phyloP scores from a whole-genome alignment of 768 basidiomycete genomes.

The Psilocybe cyanescens region DNA sequence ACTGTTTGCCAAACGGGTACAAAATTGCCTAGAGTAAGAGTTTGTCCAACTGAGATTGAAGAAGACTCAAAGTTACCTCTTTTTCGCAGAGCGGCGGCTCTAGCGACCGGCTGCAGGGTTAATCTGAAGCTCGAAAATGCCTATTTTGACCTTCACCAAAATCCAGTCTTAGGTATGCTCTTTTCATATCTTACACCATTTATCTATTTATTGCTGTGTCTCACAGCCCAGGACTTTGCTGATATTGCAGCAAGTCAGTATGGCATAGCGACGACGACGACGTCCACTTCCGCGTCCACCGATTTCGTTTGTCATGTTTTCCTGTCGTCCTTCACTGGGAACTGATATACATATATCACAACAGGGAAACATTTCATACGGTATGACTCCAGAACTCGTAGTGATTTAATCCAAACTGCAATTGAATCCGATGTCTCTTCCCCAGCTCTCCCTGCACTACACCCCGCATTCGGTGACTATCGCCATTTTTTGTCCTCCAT shows the following conservation, averaged over 20 bases:
- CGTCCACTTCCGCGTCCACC: conserved; percentile 61
- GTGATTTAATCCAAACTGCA: background rate
- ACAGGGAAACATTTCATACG: conserved; percentile 77
- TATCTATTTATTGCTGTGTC: background rate
- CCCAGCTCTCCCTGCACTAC: conserved; percentile 62
- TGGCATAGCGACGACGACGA: conserved; percentile 36
- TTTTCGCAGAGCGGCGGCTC: conserved; percentile 59
- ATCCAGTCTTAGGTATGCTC: conserved; percentile 50
- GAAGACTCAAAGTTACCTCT: background rate
- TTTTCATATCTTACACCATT: background rate
- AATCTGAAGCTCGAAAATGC: conserved; percentile 43
- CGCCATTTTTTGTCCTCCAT: background rate
- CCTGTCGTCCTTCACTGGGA: conserved; percentile 2
- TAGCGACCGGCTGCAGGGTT: conserved; percentile 62
- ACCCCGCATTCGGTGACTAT: conserved; percentile 61
- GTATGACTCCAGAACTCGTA: conserved; percentile 34
- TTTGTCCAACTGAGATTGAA: background rate
- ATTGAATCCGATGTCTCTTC: conserved; percentile 18
- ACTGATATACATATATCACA: background rate
- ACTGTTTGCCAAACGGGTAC: conserved; percentile 59
- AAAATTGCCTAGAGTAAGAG: conserved; percentile 69
- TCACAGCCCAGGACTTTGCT: conserved; percentile 56
- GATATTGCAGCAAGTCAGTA: conserved; percentile 48
- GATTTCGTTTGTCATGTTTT: conserved; percentile 65
- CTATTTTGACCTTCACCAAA: conserved; percentile 65